phyloP scores from a whole-genome alignment of 805 yeast genomes.

The Candida rishiriensis region DNA sequence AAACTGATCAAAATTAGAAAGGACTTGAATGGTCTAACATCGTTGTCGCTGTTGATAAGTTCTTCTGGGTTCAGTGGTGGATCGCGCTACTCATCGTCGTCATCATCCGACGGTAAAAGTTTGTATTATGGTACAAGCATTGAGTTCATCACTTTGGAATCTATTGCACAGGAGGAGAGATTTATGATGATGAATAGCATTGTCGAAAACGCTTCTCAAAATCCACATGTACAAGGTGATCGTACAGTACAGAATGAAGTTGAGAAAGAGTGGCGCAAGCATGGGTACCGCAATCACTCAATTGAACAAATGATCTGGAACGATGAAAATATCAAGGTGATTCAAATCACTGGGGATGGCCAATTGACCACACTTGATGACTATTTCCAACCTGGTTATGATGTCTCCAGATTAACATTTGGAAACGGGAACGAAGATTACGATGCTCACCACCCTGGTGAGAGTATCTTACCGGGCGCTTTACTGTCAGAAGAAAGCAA shows the following conservation, averaged over 20 bases:
- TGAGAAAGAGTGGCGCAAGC: constrained; percentile 3
- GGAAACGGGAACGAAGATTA: not conserved
- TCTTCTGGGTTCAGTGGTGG: constrained; percentile 7
- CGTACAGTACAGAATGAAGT: not conserved
- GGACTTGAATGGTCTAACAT: constrained; percentile 44
- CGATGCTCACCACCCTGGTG: not conserved
- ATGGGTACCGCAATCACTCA: constrained; percentile 24
- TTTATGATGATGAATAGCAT: not conserved
- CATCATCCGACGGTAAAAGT: constrained; percentile 11
- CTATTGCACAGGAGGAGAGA: constrained; percentile 21
- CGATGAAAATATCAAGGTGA: constrained; percentile 29
- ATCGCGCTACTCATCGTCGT: not conserved
- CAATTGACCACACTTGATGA: constrained; percentile 28
- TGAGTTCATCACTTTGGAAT: constrained; percentile 29
- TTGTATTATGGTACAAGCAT: constrained; percentile 26
- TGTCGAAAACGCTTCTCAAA: not conserved
- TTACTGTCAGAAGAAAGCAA: no score
- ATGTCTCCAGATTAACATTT: no score
- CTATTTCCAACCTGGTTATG: constrained; percentile 12
- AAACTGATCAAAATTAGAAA: constrained; percentile 50
- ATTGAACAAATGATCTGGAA: constrained; percentile 30
- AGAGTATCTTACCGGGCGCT: no score
- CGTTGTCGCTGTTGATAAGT: constrained; percentile 24
- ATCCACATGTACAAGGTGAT: not conserved
- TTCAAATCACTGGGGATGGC: constrained; percentile 24